These are phyloP conservation scores for Mycena floridula DNA, from an alignment of 768 basidiomycete species.

Conservation along the genomic window DNA sequence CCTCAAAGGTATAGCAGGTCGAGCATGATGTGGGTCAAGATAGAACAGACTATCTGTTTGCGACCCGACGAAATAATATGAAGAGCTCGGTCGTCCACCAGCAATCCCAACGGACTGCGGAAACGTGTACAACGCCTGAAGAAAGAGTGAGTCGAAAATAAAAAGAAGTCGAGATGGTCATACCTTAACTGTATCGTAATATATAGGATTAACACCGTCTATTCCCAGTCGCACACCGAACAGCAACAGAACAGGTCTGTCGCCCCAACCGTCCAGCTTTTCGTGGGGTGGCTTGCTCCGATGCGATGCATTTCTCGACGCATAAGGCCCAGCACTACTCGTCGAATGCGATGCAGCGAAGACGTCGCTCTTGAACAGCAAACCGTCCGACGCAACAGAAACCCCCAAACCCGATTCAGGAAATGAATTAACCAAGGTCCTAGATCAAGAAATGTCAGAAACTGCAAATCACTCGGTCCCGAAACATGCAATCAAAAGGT, in stretches of 20 bases:
- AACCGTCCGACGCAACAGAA: constrained; percentile 75
- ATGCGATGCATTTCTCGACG: not conserved
- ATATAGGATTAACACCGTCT: constrained; percentile 92
- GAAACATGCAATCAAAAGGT: not conserved
- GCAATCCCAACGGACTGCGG: constrained; percentile 97
- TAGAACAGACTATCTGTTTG: constrained; percentile 87
- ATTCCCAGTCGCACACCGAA: constrained; percentile 84
- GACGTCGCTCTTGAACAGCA: constrained; percentile 82
- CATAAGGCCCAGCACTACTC: too few relatives aligned
- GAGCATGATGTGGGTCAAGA: constrained; percentile 74
- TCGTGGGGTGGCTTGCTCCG: constrained; percentile 14
- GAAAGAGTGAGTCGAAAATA: not conserved
- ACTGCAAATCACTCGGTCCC: not conserved
- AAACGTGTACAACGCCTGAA: constrained; percentile 79
- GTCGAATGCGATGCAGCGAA: constrained; percentile 62
- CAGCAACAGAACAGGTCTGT: constrained; percentile 77
- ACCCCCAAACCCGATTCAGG: constrained; percentile 79
- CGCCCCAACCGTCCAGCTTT: constrained; percentile 56
- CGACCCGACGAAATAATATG: constrained; percentile 94
- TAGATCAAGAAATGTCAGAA: constrained; percentile 24
- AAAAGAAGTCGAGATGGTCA: not conserved
- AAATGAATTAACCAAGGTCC: constrained; percentile 72
- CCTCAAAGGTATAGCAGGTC: constrained; percentile 70
- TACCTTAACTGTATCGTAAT: constrained; percentile 84
- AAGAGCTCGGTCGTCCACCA: constrained; percentile 93